phyloP scores from a whole-genome alignment of 169 alveolate genomes.

The Plasmodium relictum region DNA sequence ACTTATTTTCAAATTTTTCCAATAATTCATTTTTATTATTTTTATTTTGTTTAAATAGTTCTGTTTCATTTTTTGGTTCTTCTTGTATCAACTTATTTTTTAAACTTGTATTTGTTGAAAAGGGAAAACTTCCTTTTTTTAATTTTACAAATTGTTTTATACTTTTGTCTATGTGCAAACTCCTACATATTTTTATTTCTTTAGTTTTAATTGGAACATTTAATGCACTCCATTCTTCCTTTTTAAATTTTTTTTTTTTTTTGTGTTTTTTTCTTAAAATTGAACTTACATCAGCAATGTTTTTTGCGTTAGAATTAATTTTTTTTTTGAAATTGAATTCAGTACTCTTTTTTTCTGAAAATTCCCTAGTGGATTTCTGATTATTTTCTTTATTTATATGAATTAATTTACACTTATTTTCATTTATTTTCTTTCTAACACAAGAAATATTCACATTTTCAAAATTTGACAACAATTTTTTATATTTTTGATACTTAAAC shows the following conservation, averaged over 20 bases:
- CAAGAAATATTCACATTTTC: background rate
- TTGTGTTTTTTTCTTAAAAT: slow-evolving; percentile 5
- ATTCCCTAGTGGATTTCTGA: background rate
- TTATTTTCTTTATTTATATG: slow-evolving; percentile 22
- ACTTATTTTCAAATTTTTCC: no score
- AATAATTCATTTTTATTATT: no score
- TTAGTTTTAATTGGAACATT: background rate
- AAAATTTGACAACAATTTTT: background rate
- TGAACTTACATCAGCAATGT: background rate
- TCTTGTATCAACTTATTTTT: no score
- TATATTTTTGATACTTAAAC: background rate
- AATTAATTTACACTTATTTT: slow-evolving; percentile 13
- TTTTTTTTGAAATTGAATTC: background rate
- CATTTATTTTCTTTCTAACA: background rate
- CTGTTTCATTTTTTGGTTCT: no score
- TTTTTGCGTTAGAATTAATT: background rate
- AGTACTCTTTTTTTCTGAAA: background rate
- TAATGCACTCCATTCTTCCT: background rate
- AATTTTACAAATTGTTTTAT: background rate
- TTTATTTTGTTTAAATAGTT: no score
- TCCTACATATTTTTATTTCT: background rate
- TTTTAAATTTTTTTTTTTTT: slow-evolving; percentile 1
- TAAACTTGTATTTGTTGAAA: no score
- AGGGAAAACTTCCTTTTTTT: background rate
- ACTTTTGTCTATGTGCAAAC: background rate